Evolutionary conservation across 2,329 filamentous ascomycete species (phyloP).

Genomic region (Colletotrichum gigasporum): DNA sequence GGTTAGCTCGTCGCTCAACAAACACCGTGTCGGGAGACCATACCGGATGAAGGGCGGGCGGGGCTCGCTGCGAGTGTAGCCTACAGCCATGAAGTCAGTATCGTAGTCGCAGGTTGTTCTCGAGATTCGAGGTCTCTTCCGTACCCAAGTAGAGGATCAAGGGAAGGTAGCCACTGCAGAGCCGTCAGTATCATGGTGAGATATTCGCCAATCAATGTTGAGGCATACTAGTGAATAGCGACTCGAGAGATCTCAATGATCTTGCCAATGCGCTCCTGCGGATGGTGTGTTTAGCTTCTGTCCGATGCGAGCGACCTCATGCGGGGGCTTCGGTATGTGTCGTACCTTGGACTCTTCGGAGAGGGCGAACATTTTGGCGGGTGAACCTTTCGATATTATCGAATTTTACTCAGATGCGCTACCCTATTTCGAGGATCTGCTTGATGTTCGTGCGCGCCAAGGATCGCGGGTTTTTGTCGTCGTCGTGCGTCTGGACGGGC

Average conservation of each 20-base stretch:
- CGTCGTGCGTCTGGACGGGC: conserved; percentile 21
- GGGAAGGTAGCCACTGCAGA: conserved; percentile 86
- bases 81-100: conserved; percentile 53
- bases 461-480: conserved; percentile 26
- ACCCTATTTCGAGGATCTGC: not conserved
- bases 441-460: conserved; percentile 3
- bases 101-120: not conserved
- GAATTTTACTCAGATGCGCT: not conserved
- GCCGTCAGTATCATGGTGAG: conserved; percentile 44
- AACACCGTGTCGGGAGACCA: conserved; percentile 26
- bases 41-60: conserved; percentile 77
- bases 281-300: conserved; percentile 6
- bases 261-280: conserved; percentile 95
- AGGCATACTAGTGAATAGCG: conserved; percentile 90
- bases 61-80: conserved; percentile 94
- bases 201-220: not conserved
- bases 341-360: conserved; percentile 97
- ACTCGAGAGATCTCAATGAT: conserved; percentile 94
- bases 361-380: conserved; percentile 68
- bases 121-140: conserved; percentile 24
- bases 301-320: conserved; percentile 1
- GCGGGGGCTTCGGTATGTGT: not conserved
- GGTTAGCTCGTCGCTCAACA: conserved; percentile 34
- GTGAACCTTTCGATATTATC: not conserved
- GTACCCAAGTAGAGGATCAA: conserved; percentile 96